Evolutionary conservation across 768 basidiomycete genomes (phyloP), one percentile per base, ranked within the genome.

Genomic region (Chlorophyllum brunneum): DNA sequence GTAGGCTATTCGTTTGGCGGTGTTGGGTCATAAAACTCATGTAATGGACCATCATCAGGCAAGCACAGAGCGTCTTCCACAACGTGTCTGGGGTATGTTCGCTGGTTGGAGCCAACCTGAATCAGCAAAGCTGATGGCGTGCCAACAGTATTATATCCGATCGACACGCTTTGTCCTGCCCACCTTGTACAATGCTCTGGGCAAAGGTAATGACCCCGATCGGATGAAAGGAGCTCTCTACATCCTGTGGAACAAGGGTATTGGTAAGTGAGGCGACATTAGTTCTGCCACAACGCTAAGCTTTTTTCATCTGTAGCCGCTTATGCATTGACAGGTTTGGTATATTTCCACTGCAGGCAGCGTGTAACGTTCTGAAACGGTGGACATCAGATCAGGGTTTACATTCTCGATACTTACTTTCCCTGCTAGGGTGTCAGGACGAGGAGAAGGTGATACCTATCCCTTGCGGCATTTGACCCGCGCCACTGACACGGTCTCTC

Each of bases 191-290:
- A 72, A 76, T 54, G 81, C 85, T 4, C 67, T 91, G 43, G 67
- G 68, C 50, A 86, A 82, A 61, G 92, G 88, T 5, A 84, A 80
- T 52, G 92, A 95, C 62, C 88, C 92, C 8, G 94, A 98, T 67
- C 78, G 87, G 22, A 95, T 97, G 84, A 98, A 98, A 70, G 95
- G 95, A 6, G 92, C 92, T 15, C 72, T 95, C 34, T 94, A 93
- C 63, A 75, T 89, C 16, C 67, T 91, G 8, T 82, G 82, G 70
- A 83, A 85, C 59, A 88, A 86, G 66, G 83, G 80, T 26, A 83
- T 76, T 48, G 77, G 86, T 86, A 56, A 38, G 79, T 57, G 49
- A 2, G 54, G 40, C 41, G 5, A 36, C 33, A 48, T 29, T 49
- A 37, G 20, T 30, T 9, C 27, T 20, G 55, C 52, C 11, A 43